A percentile compares a stretch with the other conserved stretches of the same genome.
phyloP scores from a whole-genome alignment of 345 rosid genomes.

The thale cress (Arabidopsis thaliana) region TAIR10.1 NC_003076.8:19186001-19186500 shows the following conservation, averaged over 20 bases:
- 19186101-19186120: conserved; percentile 4
- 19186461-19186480: conserved; percentile 21
- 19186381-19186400: neutral
- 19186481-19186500: conserved; percentile 9
- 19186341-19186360: conserved; percentile 12
- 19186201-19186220: conserved; percentile 1
- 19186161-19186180: conserved; percentile 1
- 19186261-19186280: conserved; percentile 17
- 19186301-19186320: conserved; percentile 1
- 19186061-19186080: neutral
- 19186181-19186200: conserved; percentile 11
- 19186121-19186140: neutral
- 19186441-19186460: conserved; percentile 8
- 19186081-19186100: neutral
- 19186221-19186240: conserved; percentile 15
- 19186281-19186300: conserved; percentile 30
- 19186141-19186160: neutral
- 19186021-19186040: neutral
- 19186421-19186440: conserved; percentile 4
- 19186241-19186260: neutral
- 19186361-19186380: neutral
- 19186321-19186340: conserved; percentile 23
- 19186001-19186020: neutral
- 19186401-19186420: neutral
- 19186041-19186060: neutral